Conservation (phyloP, 495 filamentous ascomycete genomes). For the Trichoderma virens region DNA sequence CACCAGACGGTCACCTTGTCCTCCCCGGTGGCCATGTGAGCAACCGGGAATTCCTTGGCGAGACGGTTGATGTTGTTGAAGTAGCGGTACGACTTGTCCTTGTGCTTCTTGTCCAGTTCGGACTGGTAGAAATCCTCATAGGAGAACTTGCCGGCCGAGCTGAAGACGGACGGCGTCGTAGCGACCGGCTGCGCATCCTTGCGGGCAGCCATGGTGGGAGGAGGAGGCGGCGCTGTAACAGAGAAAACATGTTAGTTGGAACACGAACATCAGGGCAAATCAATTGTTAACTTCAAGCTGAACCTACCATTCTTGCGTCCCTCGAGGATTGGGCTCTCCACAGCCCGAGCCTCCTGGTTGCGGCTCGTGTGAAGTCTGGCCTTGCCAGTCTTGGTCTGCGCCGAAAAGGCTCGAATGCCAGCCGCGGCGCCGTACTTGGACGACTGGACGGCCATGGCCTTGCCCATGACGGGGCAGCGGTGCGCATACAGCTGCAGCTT, state of each 20-base stretch:
- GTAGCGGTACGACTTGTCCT: constrained; percentile 98
- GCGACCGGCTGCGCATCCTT: constrained; percentile 21
- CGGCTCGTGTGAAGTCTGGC: constrained; percentile 76
- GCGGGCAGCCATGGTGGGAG: constrained; percentile 23
- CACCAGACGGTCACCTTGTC: constrained; percentile 98
- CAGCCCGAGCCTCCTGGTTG: constrained; percentile 60
- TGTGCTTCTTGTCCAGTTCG: constrained; percentile 96
- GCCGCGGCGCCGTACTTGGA: constrained; percentile 40
- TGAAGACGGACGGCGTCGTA: constrained; percentile 14
- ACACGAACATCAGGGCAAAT: background rate
- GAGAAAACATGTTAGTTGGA: constrained; percentile 17
- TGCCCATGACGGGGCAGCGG: constrained; percentile 97
- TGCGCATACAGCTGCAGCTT: constrained; percentile 92
- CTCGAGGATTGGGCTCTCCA: constrained; percentile 53
- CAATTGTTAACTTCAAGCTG: background rate
- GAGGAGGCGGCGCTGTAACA: constrained; percentile 31
- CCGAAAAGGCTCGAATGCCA: constrained; percentile 36
- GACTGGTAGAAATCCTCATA: constrained; percentile 82
- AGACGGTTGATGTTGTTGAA: constrained; percentile 99
- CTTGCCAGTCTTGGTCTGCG: constrained; percentile 36
- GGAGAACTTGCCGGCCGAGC: constrained; percentile 54
- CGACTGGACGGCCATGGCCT: constrained; percentile 86
- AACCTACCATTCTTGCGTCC: constrained; percentile 50
- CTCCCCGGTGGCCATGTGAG: constrained; percentile 77
- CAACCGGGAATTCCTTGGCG: constrained; percentile 90